Evolutionary conservation across 441 rosid species (phyloP), one percentile per base, ranked within the genome.

Genomic region (Gossypium lobatum): DNA sequence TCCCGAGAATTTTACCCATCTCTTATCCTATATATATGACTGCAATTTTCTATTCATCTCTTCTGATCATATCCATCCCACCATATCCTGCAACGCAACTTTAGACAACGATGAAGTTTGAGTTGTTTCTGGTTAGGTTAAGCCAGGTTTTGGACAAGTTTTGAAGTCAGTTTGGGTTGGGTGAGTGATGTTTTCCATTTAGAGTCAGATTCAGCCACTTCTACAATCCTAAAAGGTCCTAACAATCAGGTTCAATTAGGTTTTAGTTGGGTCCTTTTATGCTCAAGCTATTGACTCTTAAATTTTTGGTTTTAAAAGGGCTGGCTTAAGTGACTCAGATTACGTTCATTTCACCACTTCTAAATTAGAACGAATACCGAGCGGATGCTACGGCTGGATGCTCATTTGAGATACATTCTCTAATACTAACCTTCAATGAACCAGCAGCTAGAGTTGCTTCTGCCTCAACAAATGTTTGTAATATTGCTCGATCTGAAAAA

Each of bases 401-500:
- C 39, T 6, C 39, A 34, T 34, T 34, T 34, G 39, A 34, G 39
- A 34, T 34, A 6, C 39, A 6, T 34, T 34, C 39, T 52, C 11
- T 11, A 8, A 34, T 39, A 21, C 69, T 76, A 81, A 92, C 97
- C 94, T 90, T 95, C 75, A 93, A 62, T 31, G 92, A 72, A 75
- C 87, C 85, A 60, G 74, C 28, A 34, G 89, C 67, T 59, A 82
- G 78, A 64, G 84, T 81, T 78, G 79, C 84, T 75, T 93, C 98
- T 10, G 87, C 81, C 66, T 88, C 88, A 21, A 89, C 42, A 72
- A 90, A 83, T 65, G 79, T 89, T 80, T 90, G 88, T 61, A 93
- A 77, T 72, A 88, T 85, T 65, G 87, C 73, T 79, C 89, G 77
- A 74, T 95, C 99, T 20, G 98, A 81, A 80, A 91, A 95, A 73